These are phyloP conservation scores for Ceratobasidium sp. DNA, from an alignment of 1,284 basidiomycete genomes.

Conservation along the genomic window DNA sequence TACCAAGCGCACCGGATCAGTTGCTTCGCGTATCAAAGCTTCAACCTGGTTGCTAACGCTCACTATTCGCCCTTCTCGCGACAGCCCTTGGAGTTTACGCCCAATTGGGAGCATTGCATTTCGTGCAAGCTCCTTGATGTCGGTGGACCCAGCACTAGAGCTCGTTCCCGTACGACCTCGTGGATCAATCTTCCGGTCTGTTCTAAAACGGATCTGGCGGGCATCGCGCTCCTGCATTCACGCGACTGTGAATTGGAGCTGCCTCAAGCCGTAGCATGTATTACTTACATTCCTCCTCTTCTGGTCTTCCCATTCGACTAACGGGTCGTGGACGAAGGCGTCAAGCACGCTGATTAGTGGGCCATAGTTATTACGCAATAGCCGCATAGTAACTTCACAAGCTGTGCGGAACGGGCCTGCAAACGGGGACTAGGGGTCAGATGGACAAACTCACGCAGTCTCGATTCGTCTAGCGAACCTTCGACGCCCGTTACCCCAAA, in stretches of 20 bases:
- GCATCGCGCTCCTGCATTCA: constrained; percentile 49
- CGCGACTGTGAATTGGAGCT: not conserved
- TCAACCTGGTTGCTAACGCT: constrained; percentile 91
- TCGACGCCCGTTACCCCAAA: constrained; percentile 95
- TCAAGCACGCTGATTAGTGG: constrained; percentile 96
- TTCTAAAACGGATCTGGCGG: constrained; percentile 26
- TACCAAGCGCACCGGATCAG: constrained; percentile 79
- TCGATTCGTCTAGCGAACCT: constrained; percentile 64
- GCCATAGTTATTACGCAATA: constrained; percentile 93
- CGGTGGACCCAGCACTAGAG: constrained; percentile 57
- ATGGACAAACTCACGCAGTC: not conserved
- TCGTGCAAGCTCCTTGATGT: constrained; percentile 73
- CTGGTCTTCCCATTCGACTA: constrained; percentile 95
- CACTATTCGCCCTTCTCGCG: constrained; percentile 67
- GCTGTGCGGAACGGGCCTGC: constrained; percentile 91
- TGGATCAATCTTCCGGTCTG: constrained; percentile 55
- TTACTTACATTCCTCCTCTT: constrained; percentile 55
- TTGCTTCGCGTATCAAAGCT: constrained; percentile 89
- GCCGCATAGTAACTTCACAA: constrained; percentile 90
- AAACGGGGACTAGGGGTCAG: not conserved
- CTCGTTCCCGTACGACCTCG: constrained; percentile 57
- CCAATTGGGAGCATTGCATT: constrained; percentile 83
- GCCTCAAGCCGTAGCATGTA: not conserved
- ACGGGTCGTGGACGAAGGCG: constrained; percentile 97
- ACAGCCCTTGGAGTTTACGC: constrained; percentile 83